Base-by-base conservation (phyloP, 441 rosid species). In the Bocquillonia castaneifolia region DNA sequence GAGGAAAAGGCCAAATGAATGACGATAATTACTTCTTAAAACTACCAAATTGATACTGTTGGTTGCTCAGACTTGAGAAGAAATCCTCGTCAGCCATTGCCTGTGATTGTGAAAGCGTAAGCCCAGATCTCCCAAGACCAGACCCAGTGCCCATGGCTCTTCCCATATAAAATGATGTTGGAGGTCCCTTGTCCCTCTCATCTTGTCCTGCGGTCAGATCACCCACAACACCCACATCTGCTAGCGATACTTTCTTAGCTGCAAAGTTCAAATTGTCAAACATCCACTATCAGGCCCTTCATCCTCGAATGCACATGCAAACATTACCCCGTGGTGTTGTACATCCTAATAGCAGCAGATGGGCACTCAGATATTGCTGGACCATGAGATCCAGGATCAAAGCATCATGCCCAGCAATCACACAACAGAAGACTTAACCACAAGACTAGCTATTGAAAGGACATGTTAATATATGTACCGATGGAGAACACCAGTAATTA, bases 221-320 rank as follows among this genome's bases (percentile, higher is more conserved):
- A 9, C 97, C 98, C 53, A 90, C 85, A 42, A 89, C 70, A 5
- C 98, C 98, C 42, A 90, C 84, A 64, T 90, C 96, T 26, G 83
- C 95, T 64, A 95, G 84, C 7, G 96, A 90, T 39, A 89, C 93
- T 73, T 89, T 95, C 83, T 92, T 92, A 76, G 98, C 99, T 95
- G 93, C 85, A 82, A 81, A 47, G 63, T 52, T 70, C 56, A 64
- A 64, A 70, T n/a, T 63, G 59, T 54, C 45, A 32, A 55, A 65
- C 26, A 28, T 12, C 53, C 59, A 34, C 42, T 20, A 7, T 26
- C 59, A 54, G 40, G 59, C 17, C 68, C 52, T 62, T 28, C 25
- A 64, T 36, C 25, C 28, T 28, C 10, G 20, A 20, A n/a, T 5
- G 44, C 44, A 58, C 7, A 31, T 58, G 47, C 26, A 52, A 25